phyloP scores from a whole-genome alignment of 2,329 filamentous ascomycete species.

The Cryphonectria carpinicola region DNA sequence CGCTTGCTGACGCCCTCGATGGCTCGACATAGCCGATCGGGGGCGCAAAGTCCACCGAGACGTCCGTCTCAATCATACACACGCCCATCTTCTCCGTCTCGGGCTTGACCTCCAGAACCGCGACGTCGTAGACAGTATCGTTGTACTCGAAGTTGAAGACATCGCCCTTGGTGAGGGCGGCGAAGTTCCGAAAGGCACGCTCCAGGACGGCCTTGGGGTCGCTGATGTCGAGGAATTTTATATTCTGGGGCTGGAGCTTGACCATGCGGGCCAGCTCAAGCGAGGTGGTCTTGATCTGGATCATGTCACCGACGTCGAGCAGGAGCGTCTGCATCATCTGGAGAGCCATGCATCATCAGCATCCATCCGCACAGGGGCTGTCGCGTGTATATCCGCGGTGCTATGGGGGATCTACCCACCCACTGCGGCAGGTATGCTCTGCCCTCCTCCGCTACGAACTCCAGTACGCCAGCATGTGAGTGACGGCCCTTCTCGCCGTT shows the following conservation, averaged over 20 bases:
- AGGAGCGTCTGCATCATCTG: conserved; percentile 92
- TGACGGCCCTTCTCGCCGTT: conserved; percentile 81
- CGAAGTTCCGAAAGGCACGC: conserved; percentile 58
- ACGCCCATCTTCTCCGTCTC: conserved; percentile 82
- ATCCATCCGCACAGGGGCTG: background rate
- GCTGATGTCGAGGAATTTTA: conserved; percentile 92
- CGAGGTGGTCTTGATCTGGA: conserved; percentile 94
- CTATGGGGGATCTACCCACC: conserved; percentile 56
- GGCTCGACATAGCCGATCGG: conserved; percentile 95
- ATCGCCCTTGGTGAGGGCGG: conserved; percentile 68
- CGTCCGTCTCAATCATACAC: conserved; percentile 93
- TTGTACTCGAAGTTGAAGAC: conserved; percentile 98
- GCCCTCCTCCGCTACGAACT: conserved; percentile 97
- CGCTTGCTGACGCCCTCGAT: conserved; percentile 64
- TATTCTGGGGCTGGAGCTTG: conserved; percentile 93
- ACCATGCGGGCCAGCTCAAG: conserved; percentile 89
- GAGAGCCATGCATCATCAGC: conserved; percentile 31
- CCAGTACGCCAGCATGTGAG: conserved; percentile 92
- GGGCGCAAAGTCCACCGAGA: conserved; percentile 93
- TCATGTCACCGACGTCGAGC: conserved; percentile 89
- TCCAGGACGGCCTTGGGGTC: conserved; percentile 97
- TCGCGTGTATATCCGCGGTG: background rate
- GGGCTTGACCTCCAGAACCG: conserved; percentile 91
- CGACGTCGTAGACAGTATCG: conserved; percentile 89
- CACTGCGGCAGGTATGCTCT: conserved; percentile 95